Evolutionary conservation across 345 rosid species (phyloP).

Genomic region (Sisymbrium irio): DNA sequence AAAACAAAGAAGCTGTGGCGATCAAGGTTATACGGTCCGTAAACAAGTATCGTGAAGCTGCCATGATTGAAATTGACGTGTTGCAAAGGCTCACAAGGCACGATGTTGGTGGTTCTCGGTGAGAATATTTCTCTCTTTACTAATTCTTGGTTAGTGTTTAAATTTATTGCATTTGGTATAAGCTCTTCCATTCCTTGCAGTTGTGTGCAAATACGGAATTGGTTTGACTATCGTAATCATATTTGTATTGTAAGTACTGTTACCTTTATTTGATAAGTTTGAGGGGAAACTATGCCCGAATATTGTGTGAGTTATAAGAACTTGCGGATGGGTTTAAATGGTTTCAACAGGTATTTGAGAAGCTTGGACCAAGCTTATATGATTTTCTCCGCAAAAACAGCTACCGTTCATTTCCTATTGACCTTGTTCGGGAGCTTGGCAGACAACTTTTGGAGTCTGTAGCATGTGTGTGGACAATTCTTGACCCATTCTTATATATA

Average conservation of each 20-base stretch:
- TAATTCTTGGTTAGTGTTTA: constrained; percentile 7
- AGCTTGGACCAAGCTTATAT: constrained; percentile 99
- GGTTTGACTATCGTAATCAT: constrained; percentile 99
- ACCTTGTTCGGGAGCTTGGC: constrained; percentile 99
- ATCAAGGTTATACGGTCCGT: constrained; percentile 79
- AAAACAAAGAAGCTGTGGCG: constrained; percentile 76
- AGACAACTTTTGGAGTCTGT: constrained; percentile 99
- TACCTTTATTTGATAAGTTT: constrained; percentile 52
- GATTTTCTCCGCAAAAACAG: constrained; percentile 99
- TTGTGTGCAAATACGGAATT: constrained; percentile 99
- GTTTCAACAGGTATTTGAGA: constrained; percentile 99
- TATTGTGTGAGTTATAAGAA: constrained; percentile 67
- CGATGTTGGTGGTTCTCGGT: constrained; percentile 72
- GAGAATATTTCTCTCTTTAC: constrained; percentile 33
- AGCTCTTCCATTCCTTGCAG: constrained; percentile 90
- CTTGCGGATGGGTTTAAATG: constrained; percentile 79
- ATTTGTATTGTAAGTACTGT: constrained; percentile 97
- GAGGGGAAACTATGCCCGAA: constrained; percentile 41
- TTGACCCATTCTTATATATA: constrained; percentile 51
- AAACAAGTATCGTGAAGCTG: constrained; percentile 85
- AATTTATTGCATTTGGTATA: constrained; percentile 48
- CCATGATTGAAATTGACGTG: constrained; percentile 82
- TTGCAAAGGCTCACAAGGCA: constrained; percentile 78
- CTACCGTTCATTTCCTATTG: constrained; percentile 98
- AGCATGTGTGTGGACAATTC: constrained; percentile 94